Evolutionary conservation across 257 asterid species (phyloP).

Genomic region (Solanum rostratum): DNA sequence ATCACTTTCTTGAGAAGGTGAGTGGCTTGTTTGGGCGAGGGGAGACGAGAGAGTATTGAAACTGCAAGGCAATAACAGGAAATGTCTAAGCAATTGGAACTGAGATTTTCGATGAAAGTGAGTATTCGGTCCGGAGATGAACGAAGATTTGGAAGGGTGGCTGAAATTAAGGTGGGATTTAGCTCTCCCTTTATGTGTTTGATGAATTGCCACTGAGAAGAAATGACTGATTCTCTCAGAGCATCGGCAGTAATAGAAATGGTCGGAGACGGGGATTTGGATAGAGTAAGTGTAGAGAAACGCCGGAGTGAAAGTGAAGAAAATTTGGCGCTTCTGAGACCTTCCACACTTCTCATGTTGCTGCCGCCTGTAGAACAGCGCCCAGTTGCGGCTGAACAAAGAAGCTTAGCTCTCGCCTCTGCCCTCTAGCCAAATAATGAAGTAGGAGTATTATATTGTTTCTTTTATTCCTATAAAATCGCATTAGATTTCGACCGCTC

Average conservation of each 20-base stretch:
- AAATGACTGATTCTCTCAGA: slow-evolving; percentile 5
- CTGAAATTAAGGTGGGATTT: slow-evolving; percentile 20
- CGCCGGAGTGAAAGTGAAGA: not conserved
- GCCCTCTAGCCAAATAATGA: not conserved
- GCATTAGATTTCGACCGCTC: no score
- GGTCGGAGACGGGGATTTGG: not conserved
- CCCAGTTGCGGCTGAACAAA: not conserved
- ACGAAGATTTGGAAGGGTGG: slow-evolving; percentile 31
- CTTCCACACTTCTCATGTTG: not conserved
- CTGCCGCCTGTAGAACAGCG: not conserved
- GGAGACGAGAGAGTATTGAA: slow-evolving; percentile 29
- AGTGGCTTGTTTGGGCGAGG: slow-evolving; percentile 31
- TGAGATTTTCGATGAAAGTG: slow-evolving; percentile 20
- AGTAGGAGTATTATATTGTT: no score
- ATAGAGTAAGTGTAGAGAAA: slow-evolving; percentile 3
- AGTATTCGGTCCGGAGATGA: slow-evolving; percentile 21
- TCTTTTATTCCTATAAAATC: no score
- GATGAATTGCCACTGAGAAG: slow-evolving; percentile 59
- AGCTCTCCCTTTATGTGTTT: slow-evolving; percentile 29
- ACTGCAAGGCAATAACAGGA: slow-evolving; percentile 39
- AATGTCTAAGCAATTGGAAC: slow-evolving; percentile 12
- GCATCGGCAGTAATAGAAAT: not conserved
- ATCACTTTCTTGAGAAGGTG: slow-evolving; percentile 33
- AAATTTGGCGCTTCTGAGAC: not conserved
- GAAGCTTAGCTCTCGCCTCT: not conserved